Evolutionary conservation across 768 basidiomycete genomes (phyloP).

Genomic region (Agaricus blazei): DNA sequence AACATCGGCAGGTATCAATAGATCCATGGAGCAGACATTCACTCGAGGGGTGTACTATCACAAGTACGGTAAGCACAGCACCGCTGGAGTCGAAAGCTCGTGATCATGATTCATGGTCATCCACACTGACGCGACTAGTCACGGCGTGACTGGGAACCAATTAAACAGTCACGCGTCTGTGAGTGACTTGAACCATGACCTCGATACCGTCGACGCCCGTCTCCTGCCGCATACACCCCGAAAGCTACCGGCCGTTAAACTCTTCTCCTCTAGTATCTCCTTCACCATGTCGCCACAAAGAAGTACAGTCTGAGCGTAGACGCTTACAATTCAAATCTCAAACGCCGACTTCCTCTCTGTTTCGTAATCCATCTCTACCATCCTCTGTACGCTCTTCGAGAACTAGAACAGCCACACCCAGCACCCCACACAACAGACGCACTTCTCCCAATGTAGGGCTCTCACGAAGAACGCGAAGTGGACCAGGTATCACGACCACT

Average conservation of each 20-base stretch:
- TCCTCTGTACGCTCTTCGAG: constrained; percentile 13
- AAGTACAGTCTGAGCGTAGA: constrained; percentile 11
- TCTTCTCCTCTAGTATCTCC: constrained; percentile 53
- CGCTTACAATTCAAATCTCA: constrained; percentile 7
- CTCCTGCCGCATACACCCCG: constrained; percentile 24
- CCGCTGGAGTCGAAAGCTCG: too few species aligned
- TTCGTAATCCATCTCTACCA: constrained; percentile 17
- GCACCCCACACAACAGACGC: too few species aligned
- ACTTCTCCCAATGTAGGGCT: background rate
- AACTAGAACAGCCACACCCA: too few species aligned
- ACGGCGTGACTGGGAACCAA: constrained; percentile 8
- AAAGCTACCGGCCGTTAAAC: constrained; percentile 30
- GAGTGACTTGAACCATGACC: constrained; percentile 1
- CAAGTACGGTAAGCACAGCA: too few species aligned
- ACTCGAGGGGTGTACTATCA: too few species aligned
- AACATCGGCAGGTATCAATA: too few species aligned
- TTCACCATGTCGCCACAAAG: constrained; percentile 23
- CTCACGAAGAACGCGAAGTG: background rate
- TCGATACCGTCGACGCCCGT: constrained; percentile 30
- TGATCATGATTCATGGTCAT: too few species aligned
- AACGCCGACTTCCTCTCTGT: background rate
- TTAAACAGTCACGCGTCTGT: constrained; percentile 6
- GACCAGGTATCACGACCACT: constrained; percentile 16
- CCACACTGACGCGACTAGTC: background rate
- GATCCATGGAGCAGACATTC: too few species aligned